phyloP scores from a whole-genome alignment of 441 rosid species.

The Isatis lusitanica region DNA sequence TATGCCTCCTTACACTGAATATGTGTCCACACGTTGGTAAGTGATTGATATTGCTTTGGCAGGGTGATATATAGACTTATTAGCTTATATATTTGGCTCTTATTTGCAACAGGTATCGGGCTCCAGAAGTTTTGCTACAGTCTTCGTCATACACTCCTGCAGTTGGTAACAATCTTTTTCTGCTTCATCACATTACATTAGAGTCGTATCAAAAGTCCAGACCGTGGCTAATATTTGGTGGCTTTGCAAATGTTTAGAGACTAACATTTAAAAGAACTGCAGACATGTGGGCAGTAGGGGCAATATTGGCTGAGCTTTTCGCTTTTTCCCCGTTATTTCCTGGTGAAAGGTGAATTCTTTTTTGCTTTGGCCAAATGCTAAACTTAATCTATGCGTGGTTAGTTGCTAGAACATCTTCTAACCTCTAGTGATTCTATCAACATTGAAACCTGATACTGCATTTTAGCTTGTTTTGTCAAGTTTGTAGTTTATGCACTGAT shows the following conservation, averaged over 20 bases:
- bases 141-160: conserved; percentile 69
- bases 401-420: not conserved
- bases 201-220: not conserved
- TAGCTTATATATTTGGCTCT: conserved; percentile 21
- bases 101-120: conserved; percentile 57
- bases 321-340: conserved; percentile 66
- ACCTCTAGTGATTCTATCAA: not conserved
- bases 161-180: conserved; percentile 44
- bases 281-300: conserved; percentile 90
- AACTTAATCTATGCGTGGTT: not conserved
- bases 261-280: conserved; percentile 34
- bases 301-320: conserved; percentile 74
- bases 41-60: conserved; percentile 9
- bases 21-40: conserved; percentile 80
- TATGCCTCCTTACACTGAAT: conserved; percentile 77
- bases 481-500: not conserved
- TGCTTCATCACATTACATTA: not conserved
- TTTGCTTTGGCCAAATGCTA: not conserved
- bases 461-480: not conserved
- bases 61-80: not conserved
- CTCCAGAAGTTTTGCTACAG: conserved; percentile 73
- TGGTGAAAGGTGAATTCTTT: conserved; percentile 63
- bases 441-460: not conserved
- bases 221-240: not conserved
- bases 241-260: not conserved